A percentile compares a stretch with the other conserved stretches of the same genome.
Conservation (phyloP, 2,329 filamentous ascomycete genomes). For the Cephalotrichum gorgonifer region DNA sequence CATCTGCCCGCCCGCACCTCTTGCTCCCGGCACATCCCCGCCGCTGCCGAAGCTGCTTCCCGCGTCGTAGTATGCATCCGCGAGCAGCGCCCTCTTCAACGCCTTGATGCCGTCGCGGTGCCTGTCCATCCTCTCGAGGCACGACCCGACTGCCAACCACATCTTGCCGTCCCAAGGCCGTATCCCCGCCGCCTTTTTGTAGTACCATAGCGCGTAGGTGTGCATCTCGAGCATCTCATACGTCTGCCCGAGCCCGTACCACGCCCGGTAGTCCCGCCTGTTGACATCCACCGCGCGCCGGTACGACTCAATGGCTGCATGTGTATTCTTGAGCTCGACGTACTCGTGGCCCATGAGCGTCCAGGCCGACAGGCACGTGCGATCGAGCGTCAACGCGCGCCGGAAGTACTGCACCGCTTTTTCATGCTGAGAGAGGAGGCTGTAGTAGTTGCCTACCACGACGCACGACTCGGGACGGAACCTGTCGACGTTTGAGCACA, state of each 20-base stretch:
- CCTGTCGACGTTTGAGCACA: conserved; percentile 85
- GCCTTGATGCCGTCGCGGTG: conserved; percentile 89
- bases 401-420: conserved; percentile 98
- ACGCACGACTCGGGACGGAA: conserved; percentile 96
- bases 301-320: conserved; percentile 95
- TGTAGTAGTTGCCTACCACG: conserved; percentile 96
- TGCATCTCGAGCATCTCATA: conserved; percentile 98
- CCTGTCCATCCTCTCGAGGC: conserved; percentile 80
- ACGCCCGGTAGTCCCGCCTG: conserved; percentile 89
- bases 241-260: conserved; percentile 94
- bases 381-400: conserved; percentile 79
- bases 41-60: conserved; percentile 44
- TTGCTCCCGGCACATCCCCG: conserved; percentile 33
- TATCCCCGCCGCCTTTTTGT: conserved; percentile 85
- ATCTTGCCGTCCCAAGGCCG: conserved; percentile 97
- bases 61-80: conserved; percentile 74
- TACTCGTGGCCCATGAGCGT: conserved; percentile 99
- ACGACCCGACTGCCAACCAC: conserved; percentile 94
- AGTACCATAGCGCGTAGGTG: conserved; percentile 94
- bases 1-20: conserved; percentile 48
- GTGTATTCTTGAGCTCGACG: conserved; percentile 96
- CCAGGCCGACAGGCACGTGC: conserved; percentile 88
- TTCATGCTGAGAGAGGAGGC: conserved; percentile 85
- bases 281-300: conserved; percentile 92
- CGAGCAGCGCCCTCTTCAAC: conserved; percentile 81